Evolutionary conservation across 352 stramenopile species (phyloP).

Genomic region (Phytopythium sindhum): DNA sequence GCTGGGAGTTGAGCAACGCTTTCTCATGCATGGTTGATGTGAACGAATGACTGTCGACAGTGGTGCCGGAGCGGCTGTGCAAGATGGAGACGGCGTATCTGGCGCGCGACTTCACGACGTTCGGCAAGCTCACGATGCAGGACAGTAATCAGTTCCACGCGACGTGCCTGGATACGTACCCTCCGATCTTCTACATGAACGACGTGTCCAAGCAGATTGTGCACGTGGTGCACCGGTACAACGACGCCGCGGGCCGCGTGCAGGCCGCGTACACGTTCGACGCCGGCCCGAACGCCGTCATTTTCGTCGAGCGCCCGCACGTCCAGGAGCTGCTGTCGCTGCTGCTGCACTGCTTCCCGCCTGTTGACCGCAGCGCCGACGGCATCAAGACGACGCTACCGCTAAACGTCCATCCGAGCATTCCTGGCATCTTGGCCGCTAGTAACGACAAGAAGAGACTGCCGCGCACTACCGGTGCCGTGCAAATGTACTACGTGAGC

Average conservation of each 20-base stretch:
- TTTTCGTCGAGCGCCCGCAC: slow-evolving; percentile 81
- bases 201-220: slow-evolving; percentile 85
- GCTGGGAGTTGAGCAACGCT: neutral
- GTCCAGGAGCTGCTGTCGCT: slow-evolving; percentile 58
- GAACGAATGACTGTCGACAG: slow-evolving; percentile 1
- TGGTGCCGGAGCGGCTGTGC: slow-evolving; percentile 86
- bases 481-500: slow-evolving; percentile 76
- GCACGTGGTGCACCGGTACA: slow-evolving; percentile 93
- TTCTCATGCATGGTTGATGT: neutral
- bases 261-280: slow-evolving; percentile 98
- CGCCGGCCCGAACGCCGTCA: slow-evolving; percentile 97
- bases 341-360: slow-evolving; percentile 51
- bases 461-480: slow-evolving; percentile 12
- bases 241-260: slow-evolving; percentile 64
- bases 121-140: slow-evolving; percentile 97
- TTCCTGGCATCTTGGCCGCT: slow-evolving; percentile 19
- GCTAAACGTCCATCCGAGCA: slow-evolving; percentile 9
- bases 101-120: slow-evolving; percentile 91
- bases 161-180: slow-evolving; percentile 96
- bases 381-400: slow-evolving; percentile 28
- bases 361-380: neutral
- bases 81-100: slow-evolving; percentile 90
- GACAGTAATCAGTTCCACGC: slow-evolving; percentile 99
- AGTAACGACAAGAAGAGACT: slow-evolving; percentile 11
- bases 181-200: slow-evolving; percentile 99